Conservation (phyloP, 192 early-diverging fungal species). For the Cetraspora pellucida region DNA sequence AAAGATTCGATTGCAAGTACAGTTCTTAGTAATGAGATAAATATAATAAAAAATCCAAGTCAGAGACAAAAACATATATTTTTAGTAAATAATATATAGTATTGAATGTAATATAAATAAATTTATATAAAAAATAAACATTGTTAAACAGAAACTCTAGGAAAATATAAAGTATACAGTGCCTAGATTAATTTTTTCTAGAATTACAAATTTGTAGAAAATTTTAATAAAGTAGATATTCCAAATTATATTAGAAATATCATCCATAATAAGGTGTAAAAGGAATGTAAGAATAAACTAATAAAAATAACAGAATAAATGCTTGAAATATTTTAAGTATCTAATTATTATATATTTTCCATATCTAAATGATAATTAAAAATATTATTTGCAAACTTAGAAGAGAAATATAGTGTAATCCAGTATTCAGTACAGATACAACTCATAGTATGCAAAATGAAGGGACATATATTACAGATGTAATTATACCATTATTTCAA, state of each 20-base stretch:
- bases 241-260: background rate
- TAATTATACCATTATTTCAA: constrained; percentile 15
- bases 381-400: constrained; percentile 2
- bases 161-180: constrained; percentile 17
- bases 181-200: constrained; percentile 6
- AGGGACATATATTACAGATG: constrained; percentile 23
- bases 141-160: background rate
- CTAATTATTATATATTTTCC: background rate
- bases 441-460: background rate
- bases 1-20: background rate
- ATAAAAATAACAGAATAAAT: constrained; percentile 5
- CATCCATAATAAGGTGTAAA: constrained; percentile 1
- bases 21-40: constrained; percentile 17
- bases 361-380: background rate
- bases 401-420: constrained; percentile 11
- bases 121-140: background rate
- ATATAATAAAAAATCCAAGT: constrained; percentile 9
- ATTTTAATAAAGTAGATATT: constrained; percentile 10
- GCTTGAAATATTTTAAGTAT: constrained; percentile 4
- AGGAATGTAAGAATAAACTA: background rate
- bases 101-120: background rate
- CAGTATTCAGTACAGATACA: background rate
- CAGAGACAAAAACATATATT: background rate
- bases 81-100: background rate
- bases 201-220: constrained; percentile 7